A percentile compares a stretch with the other conserved stretches of the same genome.
These are phyloP conservation scores for Quercus variabilis DNA, from an alignment of 306 rosid species.

Conservation along the genomic window DNA sequence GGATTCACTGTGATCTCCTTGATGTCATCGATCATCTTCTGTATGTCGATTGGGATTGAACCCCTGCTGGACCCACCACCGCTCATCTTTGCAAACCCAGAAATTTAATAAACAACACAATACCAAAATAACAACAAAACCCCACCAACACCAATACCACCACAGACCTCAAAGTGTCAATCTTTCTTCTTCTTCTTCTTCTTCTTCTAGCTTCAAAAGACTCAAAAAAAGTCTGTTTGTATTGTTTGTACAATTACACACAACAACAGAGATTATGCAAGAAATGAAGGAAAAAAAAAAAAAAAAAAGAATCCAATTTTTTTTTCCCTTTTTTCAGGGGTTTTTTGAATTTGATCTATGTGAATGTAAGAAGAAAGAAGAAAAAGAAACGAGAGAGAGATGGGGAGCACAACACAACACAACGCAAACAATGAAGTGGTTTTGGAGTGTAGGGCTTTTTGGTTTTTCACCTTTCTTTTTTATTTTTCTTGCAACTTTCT, in stretches of 20 bases:
- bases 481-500: background rate
- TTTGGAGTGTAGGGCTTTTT: slow-evolving; percentile 37
- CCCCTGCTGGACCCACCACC: slow-evolving; percentile 76
- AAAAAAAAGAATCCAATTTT: background rate
- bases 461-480: slow-evolving; percentile 4
- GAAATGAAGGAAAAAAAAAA: background rate
- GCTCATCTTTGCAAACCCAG: slow-evolving; percentile 55
- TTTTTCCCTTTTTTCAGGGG: slow-evolving; percentile 18
- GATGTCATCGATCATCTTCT: slow-evolving; percentile 74
- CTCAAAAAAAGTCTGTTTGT: background rate
- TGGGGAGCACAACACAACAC: slow-evolving; percentile 13
- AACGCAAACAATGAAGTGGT: slow-evolving; percentile 24
- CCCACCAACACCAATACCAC: too few relatives aligned
- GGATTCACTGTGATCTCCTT: slow-evolving; percentile 86
- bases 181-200: too few relatives aligned
- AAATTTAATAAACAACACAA: slow-evolving; percentile 26
- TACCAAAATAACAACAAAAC: background rate
- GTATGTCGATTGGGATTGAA: slow-evolving; percentile 71
- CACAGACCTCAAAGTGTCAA: too few relatives aligned
- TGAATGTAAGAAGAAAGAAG: slow-evolving; percentile 20
- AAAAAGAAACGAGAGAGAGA: background rate
- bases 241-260: background rate
- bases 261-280: slow-evolving; percentile 6
- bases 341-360: slow-evolving; percentile 45
- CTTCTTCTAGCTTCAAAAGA: too few relatives aligned